phyloP scores from a whole-genome alignment of 352 stramenopile genomes.

The Phytophthora niederhauseri region DNA sequence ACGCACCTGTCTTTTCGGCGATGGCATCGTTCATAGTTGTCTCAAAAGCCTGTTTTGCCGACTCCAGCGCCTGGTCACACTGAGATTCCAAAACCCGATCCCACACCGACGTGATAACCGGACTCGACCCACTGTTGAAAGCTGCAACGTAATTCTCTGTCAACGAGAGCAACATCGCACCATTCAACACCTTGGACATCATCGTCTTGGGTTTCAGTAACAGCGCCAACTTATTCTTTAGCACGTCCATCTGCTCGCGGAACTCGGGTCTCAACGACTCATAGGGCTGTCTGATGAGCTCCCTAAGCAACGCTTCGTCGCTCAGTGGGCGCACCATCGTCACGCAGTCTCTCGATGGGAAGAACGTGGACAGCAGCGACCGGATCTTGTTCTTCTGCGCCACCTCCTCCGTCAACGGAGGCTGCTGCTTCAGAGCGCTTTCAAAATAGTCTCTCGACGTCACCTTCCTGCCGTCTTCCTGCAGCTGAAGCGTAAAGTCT shows the following conservation, averaged over 20 bases:
- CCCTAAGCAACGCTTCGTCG: slow-evolving; percentile 63
- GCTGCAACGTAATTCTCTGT: slow-evolving; percentile 67
- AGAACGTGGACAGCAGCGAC: slow-evolving; percentile 64
- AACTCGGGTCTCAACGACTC: slow-evolving; percentile 70
- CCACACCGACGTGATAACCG: slow-evolving; percentile 85
- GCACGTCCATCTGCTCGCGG: slow-evolving; percentile 56
- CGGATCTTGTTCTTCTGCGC: slow-evolving; percentile 72
- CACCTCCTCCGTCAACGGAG: slow-evolving; percentile 48
- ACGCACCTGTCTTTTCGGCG: slow-evolving; percentile 47
- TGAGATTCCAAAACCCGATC: slow-evolving; percentile 79
- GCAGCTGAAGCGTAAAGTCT: slow-evolving; percentile 74
- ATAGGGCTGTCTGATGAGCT: slow-evolving; percentile 60
- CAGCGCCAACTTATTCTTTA: slow-evolving; percentile 64
- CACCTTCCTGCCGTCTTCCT: slow-evolving; percentile 63
- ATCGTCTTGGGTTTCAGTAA: slow-evolving; percentile 70
- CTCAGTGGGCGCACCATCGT: slow-evolving; percentile 80
- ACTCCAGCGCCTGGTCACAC: slow-evolving; percentile 66
- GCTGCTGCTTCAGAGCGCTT: slow-evolving; percentile 67
- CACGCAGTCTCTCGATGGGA: slow-evolving; percentile 75
- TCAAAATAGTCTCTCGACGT: slow-evolving; percentile 77
- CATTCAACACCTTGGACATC: slow-evolving; percentile 64
- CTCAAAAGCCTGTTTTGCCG: slow-evolving; percentile 56
- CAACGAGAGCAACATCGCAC: slow-evolving; percentile 71
- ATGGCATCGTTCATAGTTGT: slow-evolving; percentile 35
- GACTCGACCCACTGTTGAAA: slow-evolving; percentile 72